Percentiles rank a stretch among this genome's conserved stretches.
These are phyloP conservation scores for Xylariaceae sp. DNA, from an alignment of 2,329 filamentous ascomycete genomes.

Conservation along the genomic window DNA sequence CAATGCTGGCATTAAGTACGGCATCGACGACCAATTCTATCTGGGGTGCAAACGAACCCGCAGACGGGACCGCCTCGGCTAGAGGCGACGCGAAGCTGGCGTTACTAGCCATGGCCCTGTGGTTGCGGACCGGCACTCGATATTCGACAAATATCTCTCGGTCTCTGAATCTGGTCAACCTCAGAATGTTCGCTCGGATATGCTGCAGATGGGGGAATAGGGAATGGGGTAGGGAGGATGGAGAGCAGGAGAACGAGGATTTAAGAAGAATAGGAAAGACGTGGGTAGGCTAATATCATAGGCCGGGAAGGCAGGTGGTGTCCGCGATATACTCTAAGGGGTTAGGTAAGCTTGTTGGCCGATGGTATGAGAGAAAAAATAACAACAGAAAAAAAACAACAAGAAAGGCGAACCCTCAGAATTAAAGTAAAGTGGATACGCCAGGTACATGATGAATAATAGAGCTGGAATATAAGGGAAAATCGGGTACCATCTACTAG, in stretches of 20 bases:
- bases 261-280: not conserved
- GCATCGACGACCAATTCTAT: slow-evolving; percentile 61
- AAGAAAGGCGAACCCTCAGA: no score
- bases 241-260: not conserved
- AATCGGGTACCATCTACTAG: no score
- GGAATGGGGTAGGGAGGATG: not conserved
- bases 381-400: no score
- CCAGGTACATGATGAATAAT: no score
- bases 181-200: not conserved
- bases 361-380: no score
- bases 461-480: no score
- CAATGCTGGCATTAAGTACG: slow-evolving; percentile 62
- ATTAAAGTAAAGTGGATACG: no score
- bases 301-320: no score
- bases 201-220: not conserved
- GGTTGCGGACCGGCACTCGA: slow-evolving; percentile 19
- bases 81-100: slow-evolving; percentile 70
- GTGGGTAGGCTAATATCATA: no score
- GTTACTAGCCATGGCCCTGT: slow-evolving; percentile 60
- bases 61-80: slow-evolving; percentile 62
- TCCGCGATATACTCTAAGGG: no score
- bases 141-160: not conserved
- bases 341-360: no score
- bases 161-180: not conserved
- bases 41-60: slow-evolving; percentile 58